Conservation (phyloP, 2,329 filamentous ascomycete species). For the Alternaria triticina region DNA sequence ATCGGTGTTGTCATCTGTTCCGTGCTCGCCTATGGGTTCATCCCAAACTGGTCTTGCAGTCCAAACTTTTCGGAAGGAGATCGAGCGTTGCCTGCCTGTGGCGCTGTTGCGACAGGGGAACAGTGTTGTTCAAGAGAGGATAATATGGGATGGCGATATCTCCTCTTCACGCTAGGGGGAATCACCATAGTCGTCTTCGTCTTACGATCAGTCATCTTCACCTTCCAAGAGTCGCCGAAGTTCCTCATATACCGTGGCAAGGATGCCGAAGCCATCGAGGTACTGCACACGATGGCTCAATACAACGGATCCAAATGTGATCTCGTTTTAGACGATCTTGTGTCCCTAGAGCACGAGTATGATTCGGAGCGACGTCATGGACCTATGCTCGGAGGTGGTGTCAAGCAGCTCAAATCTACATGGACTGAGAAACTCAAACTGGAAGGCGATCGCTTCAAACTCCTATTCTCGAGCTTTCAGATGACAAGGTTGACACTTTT, state of each 20-base stretch:
- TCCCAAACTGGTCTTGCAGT: slow-evolving; percentile 58
- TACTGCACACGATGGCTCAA: slow-evolving; percentile 52
- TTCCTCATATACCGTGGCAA: slow-evolving; percentile 61
- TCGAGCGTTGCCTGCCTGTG: slow-evolving; percentile 54
- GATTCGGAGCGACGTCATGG: slow-evolving; percentile 23
- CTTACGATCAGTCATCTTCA: slow-evolving; percentile 61
- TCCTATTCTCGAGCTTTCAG: slow-evolving; percentile 53
- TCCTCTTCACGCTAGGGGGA: slow-evolving; percentile 50
- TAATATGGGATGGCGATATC: slow-evolving; percentile 56
- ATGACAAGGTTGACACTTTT: slow-evolving; percentile 56
- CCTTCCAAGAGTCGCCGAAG: slow-evolving; percentile 66
- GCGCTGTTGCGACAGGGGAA: slow-evolving; percentile 35
- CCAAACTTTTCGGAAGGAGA: slow-evolving; percentile 58
- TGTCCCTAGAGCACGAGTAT: slow-evolving; percentile 43
- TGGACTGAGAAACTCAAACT: slow-evolving; percentile 45
- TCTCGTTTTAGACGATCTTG: slow-evolving; percentile 46
- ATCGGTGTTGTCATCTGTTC: slow-evolving; percentile 61
- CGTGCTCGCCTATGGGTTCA: slow-evolving; percentile 61
- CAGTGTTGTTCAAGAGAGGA: slow-evolving; percentile 47
- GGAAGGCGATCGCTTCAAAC: slow-evolving; percentile 53
- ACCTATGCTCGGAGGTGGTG: slow-evolving; percentile 41
- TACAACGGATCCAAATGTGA: slow-evolving; percentile 49
- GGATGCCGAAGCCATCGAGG: slow-evolving; percentile 59
- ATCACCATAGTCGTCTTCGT: slow-evolving; percentile 56
- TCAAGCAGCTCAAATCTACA: slow-evolving; percentile 38